A percentile compares a stretch with the other conserved stretches of the same genome.
Evolutionary conservation across 2,329 filamentous ascomycete species (phyloP).

Genomic region (Monosporascus ibericus): DNA sequence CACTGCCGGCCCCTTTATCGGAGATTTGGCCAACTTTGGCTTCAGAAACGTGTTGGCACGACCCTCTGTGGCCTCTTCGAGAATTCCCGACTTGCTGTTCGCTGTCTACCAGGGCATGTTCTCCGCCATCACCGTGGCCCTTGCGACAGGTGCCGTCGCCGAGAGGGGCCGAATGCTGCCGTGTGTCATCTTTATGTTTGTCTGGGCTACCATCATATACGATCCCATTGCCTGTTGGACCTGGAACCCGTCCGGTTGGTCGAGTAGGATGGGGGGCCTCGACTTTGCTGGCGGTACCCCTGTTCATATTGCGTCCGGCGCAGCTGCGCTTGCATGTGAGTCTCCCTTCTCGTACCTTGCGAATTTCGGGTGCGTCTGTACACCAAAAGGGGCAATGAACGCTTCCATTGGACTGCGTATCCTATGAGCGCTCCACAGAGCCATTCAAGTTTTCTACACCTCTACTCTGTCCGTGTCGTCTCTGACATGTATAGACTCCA

Average conservation of each 20-base stretch:
- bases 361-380: no score
- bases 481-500: constrained; percentile 46
- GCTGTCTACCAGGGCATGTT: constrained; percentile 87
- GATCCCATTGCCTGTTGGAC: constrained; percentile 94
- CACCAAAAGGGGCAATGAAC: no score
- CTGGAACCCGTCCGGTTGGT: constrained; percentile 82
- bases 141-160: constrained; percentile 78
- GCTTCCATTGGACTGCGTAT: no score
- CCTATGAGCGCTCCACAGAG: no score
- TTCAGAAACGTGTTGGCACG: constrained; percentile 68
- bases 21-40: constrained; percentile 72
- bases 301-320: constrained; percentile 80
- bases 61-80: constrained; percentile 66
- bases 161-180: constrained; percentile 85
- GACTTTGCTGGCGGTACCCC: constrained; percentile 89
- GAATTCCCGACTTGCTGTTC: constrained; percentile 78
- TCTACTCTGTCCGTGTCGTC: constrained; percentile 6
- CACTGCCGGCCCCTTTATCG: constrained; percentile 67
- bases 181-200: constrained; percentile 85
- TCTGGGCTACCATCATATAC: constrained; percentile 87
- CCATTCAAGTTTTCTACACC: neutral
- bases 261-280: constrained; percentile 69
- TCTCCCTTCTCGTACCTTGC: constrained; percentile 1
- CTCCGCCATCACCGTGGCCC: constrained; percentile 76
- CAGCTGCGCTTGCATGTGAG: constrained; percentile 68